These are phyloP conservation scores for Rubia occidens DNA, from an alignment of 305 asterid genomes.

Conservation along the genomic window DNA sequence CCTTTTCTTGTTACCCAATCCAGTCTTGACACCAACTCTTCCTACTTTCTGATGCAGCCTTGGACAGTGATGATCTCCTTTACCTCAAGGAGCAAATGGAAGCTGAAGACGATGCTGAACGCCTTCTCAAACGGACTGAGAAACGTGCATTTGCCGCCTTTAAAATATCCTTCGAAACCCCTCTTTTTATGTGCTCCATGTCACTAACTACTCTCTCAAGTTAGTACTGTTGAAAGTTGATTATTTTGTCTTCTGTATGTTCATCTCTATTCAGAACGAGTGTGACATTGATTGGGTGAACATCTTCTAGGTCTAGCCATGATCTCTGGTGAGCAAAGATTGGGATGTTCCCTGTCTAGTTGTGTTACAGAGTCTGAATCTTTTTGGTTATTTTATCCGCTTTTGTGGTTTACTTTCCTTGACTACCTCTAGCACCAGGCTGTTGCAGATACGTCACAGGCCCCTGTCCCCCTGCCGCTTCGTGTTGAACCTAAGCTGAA, in stretches of 20 bases:
- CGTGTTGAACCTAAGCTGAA: constrained; percentile 96
- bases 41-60: constrained; percentile 52
- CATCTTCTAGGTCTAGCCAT: not conserved
- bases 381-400: not conserved
- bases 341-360: not conserved
- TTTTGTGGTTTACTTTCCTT: constrained; percentile 29
- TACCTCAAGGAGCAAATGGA: constrained; percentile 99
- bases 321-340: not conserved
- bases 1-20: constrained; percentile 4
- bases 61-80: constrained; percentile 96
- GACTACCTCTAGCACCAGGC: constrained; percentile 55
- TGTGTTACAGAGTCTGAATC: not conserved
- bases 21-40: not conserved
- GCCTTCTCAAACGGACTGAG: constrained; percentile 88
- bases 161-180: constrained; percentile 64
- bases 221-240: not conserved
- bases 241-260: not conserved
- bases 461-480: constrained; percentile 75
- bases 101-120: constrained; percentile 97
- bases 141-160: constrained; percentile 93
- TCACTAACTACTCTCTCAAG: not conserved
- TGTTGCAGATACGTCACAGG: constrained; percentile 74
- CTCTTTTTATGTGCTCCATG: not conserved
- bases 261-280: not conserved
- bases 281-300: not conserved